Percentiles rank a stretch among this genome's conserved stretches.
phyloP scores from a whole-genome alignment of 345 rosid species.

The Eutrema heterophyllum region DNA sequence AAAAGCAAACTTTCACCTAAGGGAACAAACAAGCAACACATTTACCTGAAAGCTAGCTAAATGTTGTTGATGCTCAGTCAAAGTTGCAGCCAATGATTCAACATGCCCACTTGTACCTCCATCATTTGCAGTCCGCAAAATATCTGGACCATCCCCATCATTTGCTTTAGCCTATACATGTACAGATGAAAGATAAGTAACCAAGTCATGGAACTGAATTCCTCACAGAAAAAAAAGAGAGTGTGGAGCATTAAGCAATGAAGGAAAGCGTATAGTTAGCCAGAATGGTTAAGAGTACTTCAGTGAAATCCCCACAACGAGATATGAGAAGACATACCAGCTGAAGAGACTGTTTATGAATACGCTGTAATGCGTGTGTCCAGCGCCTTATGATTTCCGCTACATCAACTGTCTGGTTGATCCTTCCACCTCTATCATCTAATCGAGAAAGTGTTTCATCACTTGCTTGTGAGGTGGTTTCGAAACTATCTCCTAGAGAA shows the following conservation, averaged over 20 bases:
- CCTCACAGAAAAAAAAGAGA: not conserved
- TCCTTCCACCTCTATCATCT: constrained; percentile 91
- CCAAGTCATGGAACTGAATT: not conserved
- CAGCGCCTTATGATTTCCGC: constrained; percentile 98
- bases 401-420: constrained; percentile 86
- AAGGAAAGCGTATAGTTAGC: not conserved
- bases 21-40: not conserved
- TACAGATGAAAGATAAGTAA: not conserved
- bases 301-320: not conserved
- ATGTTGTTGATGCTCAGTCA: constrained; percentile 95
- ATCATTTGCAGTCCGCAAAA: constrained; percentile 68
- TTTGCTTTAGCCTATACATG: constrained; percentile 85
- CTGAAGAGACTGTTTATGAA: constrained; percentile 95
- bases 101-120: constrained; percentile 84
- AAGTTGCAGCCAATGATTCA: constrained; percentile 86
- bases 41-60: constrained; percentile 95
- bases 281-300: not conserved
- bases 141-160: constrained; percentile 98
- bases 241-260: not conserved
- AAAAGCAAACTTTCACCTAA: not conserved
- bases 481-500: constrained; percentile 39
- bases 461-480: constrained; percentile 47
- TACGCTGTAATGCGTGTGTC: constrained; percentile 98
- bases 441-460: constrained; percentile 63
- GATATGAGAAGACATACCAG: constrained; percentile 53